Evolutionary conservation across 306 rosid genomes (phyloP).

Genomic region (Senna siamea): DNA sequence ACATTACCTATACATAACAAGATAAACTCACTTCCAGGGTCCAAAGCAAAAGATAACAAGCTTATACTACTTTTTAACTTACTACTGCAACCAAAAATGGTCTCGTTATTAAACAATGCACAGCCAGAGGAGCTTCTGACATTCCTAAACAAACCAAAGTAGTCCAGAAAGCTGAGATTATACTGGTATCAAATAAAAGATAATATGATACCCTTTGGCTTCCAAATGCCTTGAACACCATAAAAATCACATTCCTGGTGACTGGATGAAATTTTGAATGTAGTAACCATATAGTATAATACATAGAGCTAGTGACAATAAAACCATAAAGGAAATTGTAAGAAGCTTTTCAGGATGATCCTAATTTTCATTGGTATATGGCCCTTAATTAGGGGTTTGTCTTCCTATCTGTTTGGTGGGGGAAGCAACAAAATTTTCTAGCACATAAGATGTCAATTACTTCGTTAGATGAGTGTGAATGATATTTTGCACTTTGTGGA

Average conservation of each 20-base stretch:
- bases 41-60: slow-evolving; percentile 20
- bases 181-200: slow-evolving; percentile 11
- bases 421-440: background rate
- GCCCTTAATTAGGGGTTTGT: background rate
- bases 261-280: background rate
- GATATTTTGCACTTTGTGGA: background rate
- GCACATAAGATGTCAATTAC: slow-evolving; percentile 19
- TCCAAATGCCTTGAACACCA: slow-evolving; percentile 1
- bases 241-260: slow-evolving; percentile 7
- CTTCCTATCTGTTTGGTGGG: background rate
- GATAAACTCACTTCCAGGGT: background rate
- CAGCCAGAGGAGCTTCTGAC: background rate
- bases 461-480: background rate
- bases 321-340: background rate
- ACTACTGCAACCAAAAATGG: background rate
- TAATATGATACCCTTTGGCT: background rate
- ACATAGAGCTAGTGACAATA: background rate
- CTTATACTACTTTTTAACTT: background rate
- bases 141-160: background rate
- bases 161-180: slow-evolving; percentile 22
- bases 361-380: background rate
- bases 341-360: background rate
- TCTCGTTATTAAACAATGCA: background rate
- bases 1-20: background rate
- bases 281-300: background rate